These are phyloP conservation scores for Draba incana DNA, from an alignment of 345 rosid species.

Conservation along the genomic window DNA sequence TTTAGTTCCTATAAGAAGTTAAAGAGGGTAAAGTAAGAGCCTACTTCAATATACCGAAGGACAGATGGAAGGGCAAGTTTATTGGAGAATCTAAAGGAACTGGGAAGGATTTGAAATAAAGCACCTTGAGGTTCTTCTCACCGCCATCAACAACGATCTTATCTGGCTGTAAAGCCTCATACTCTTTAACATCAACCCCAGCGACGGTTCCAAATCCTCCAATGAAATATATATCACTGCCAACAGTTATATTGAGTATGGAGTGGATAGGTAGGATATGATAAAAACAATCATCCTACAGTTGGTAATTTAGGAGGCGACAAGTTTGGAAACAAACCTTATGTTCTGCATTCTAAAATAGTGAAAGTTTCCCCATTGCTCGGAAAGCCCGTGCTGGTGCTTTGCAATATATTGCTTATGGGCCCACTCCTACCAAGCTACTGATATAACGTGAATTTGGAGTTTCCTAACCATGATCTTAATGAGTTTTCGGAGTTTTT, in stretches of 20 bases:
- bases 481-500: too few species aligned
- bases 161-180: slow-evolving; percentile 79
- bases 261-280: too few species aligned
- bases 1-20: slow-evolving; percentile 69
- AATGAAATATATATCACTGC: slow-evolving; percentile 93
- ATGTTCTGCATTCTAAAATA: slow-evolving; percentile 94
- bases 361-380: slow-evolving; percentile 96
- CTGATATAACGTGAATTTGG: not conserved
- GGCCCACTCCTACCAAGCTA: slow-evolving; percentile 85
- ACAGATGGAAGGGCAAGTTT: not conserved
- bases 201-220: slow-evolving; percentile 99
- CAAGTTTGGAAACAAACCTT: slow-evolving; percentile 52
- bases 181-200: slow-evolving; percentile 95
- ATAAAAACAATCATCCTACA: not conserved
- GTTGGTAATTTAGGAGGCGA: slow-evolving; percentile 12
- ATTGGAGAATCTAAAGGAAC: not conserved
- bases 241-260: slow-evolving; percentile 18
- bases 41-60: not conserved
- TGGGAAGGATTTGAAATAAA: not conserved
- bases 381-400: slow-evolving; percentile 90
- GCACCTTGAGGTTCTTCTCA: slow-evolving; percentile 88
- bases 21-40: not conserved
- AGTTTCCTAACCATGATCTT: too few species aligned
- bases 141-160: slow-evolving; percentile 95
- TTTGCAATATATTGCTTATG: slow-evolving; percentile 87